Evolutionary conservation across 176 grass and related monocot species (phyloP), one percentile per base, ranked within the genome.

Genomic region (Cenchrus americanus): DNA sequence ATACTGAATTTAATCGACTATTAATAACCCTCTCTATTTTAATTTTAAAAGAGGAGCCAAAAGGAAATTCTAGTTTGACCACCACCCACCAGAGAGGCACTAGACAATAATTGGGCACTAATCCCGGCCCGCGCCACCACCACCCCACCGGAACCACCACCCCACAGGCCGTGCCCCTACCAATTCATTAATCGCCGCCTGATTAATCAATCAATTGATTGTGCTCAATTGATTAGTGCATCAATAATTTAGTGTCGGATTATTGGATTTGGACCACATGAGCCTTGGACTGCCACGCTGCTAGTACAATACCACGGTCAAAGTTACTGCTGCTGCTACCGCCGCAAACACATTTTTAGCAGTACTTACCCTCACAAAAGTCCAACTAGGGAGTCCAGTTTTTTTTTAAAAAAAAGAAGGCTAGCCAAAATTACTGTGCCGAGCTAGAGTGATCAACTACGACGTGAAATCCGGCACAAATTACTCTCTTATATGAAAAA

Each of bases 31-130:
- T 34, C 32, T 34, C 32, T 2, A 34, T 37, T 2, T 30, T 3
- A 37, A 37, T 37, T 37, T 11, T 60, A 9, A 58, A 9, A n/a
- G 24, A 8, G 62, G 63, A 10, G 14, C 14, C 23, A 47, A 50
- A 43, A 44, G 43, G 21, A 64, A 59, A 63, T 41, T 17, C 37
- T 47, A 44, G 34, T 73, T 80, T 88, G 81, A 89, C 81, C 62
- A 84, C 12, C 40, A 51, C 10, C 73, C 17, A 10, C 3, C 34
- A 37, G 34, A 15, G n/a, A n/a, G n/a, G n/a, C n/a, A n/a, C n/a
- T n/a, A n/a, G n/a, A n/a, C n/a, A 84, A 84, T 84, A 52, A 89
- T 84, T 84, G 76, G 50, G 68, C 42, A 44, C 82, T 80, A 69
- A 89, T 80, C 61, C 51, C 27, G 27, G 27, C 27, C 27, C 70